Percentiles rank a stretch among this genome's conserved stretches.
Conservation (phyloP, 2,329 filamentous ascomycete genomes). For the Hypomyces rosellus region DNA sequence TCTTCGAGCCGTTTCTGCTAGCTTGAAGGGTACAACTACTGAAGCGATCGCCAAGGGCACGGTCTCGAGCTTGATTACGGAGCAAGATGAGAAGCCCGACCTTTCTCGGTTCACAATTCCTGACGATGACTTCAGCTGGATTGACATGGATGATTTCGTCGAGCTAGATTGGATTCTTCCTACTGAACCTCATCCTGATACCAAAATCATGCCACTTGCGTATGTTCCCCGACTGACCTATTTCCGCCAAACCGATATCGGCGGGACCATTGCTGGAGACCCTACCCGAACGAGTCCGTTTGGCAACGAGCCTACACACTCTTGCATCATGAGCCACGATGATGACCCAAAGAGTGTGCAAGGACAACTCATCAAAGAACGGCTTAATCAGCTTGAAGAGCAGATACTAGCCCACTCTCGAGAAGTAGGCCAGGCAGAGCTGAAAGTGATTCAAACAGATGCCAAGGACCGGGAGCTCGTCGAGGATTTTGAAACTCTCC, state of each 20-base stretch:
- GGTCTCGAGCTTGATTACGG: slow-evolving; percentile 43
- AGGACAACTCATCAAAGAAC: slow-evolving; percentile 72
- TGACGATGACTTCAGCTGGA: slow-evolving; percentile 92
- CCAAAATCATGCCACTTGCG: slow-evolving; percentile 86
- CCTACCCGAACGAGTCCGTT: slow-evolving; percentile 80
- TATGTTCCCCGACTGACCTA: slow-evolving; percentile 96
- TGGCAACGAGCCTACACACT: slow-evolving; percentile 86
- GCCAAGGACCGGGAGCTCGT: slow-evolving; percentile 44
- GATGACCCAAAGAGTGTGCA: slow-evolving; percentile 88
- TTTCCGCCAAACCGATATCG: slow-evolving; percentile 92
- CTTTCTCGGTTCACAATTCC: slow-evolving; percentile 91
- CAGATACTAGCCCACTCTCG: slow-evolving; percentile 73
- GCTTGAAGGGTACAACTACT: slow-evolving; percentile 70
- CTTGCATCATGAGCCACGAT: slow-evolving; percentile 88
- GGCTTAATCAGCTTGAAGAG: slow-evolving; percentile 68
- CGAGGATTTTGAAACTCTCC: slow-evolving; percentile 55
- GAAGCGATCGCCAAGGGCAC: slow-evolving; percentile 65
- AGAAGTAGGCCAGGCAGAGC: slow-evolving; percentile 67
- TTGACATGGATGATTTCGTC: slow-evolving; percentile 99
- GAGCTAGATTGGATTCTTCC: slow-evolving; percentile 95
- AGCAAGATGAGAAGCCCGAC: slow-evolving; percentile 57
- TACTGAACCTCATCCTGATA: slow-evolving; percentile 82
- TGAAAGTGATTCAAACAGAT: slow-evolving; percentile 52
- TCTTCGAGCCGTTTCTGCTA: slow-evolving; percentile 87
- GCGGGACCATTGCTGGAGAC: slow-evolving; percentile 71